Base-by-base conservation (phyloP, 2,329 filamentous ascomycete species). In the Bimuria novae-zelandiae region DNA sequence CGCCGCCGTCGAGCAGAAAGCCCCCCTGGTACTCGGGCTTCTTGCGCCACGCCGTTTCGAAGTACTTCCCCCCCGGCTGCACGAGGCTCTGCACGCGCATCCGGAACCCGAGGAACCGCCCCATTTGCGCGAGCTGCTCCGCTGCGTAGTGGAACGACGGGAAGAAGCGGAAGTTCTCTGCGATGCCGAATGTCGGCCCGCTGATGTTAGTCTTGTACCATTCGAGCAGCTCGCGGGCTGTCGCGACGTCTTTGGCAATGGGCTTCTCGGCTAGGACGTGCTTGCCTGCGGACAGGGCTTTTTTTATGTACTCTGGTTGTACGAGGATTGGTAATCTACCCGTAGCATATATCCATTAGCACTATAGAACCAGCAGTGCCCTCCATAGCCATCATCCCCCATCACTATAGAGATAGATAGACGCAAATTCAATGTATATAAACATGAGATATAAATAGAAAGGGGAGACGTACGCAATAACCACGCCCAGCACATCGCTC, bases 1-100 rank as follows among this genome's bases (percentile, higher is more conserved):
- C 87, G 37, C 89, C 89, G 12, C 84, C 88, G 65, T 92, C 89
- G 2, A 92, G 82, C 49, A 92, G 70, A 68, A 91, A 92, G 0
- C 89, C 89, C 49, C 89, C 89, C 72, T 91, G 88, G 67, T 90
- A 83, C 47, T 82, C 78, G 1, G 89, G 89, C 50, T 76, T 80
- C 70, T 87, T 87, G 49, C 89, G 84, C 89, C 89, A 84, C 10
- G 73, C 62, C 0, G 81, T 84, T 56, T 81, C 78, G 57, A 75
- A 80, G 64, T 84, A 85, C 67, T 84, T 84, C n/a, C 73, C 75
- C 7, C 79, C 82, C 1, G 71, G 67, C 49, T 73, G 64, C 0
- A 86, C 76, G 54, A 77, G 72, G 2, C 66, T 68, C 54, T 78
- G 76, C 50, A 80, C 67, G 30, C 77, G 73, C 4, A 80, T 70